Base-by-base conservation (phyloP, 1,284 basidiomycete genomes). In the Schizopora paradoxa region DNA sequence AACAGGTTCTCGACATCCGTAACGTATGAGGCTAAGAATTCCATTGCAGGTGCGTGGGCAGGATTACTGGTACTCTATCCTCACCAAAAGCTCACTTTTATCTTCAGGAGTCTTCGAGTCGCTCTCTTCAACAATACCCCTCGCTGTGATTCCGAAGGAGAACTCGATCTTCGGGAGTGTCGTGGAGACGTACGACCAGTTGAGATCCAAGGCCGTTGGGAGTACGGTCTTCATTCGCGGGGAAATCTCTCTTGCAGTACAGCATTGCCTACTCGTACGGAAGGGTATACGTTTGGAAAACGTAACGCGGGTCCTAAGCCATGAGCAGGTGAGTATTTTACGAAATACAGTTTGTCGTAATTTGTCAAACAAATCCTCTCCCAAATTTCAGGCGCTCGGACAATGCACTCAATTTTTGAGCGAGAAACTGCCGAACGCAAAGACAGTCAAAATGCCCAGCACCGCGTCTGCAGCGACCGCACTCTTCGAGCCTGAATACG, bases 151-250 rank as follows among this genome's bases (percentile, higher is more conserved):
- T 16, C 86, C 86, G 11, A 80, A 84, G 59, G 86, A 89, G 62
- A 89, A 89, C 56, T 78, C 77, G 19, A 82, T 77, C 27, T 82
- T 79, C 54, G 86, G 86, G 7, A 66, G 66, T n/a, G 86, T 89
- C 6, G 63, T 77, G 13, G 86, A 89, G 60, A 83, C 84, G 3
- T 86, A 85, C 53, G 79, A 87, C 57, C 56, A 66, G 23, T 63
- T 88, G 31, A 76, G 81, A 26, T 52, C 51, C 18, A 55, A 67
- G 18, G 56, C 62, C 14, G 55, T 69, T 28, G 75, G 74, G 7
- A 51, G 56, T 37, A 57, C 61, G 1, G 65, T 61, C 11, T 80
- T 77, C 54, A 65, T 88, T 21, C 65, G 71, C 42, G 85, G 80
- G 8, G 76, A 78, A 54, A 66, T 76, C 13, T 69, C 70, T 7